Base-by-base conservation (phyloP, 352 stramenopile genomes). In the Lagenidium giganteum region DNA sequence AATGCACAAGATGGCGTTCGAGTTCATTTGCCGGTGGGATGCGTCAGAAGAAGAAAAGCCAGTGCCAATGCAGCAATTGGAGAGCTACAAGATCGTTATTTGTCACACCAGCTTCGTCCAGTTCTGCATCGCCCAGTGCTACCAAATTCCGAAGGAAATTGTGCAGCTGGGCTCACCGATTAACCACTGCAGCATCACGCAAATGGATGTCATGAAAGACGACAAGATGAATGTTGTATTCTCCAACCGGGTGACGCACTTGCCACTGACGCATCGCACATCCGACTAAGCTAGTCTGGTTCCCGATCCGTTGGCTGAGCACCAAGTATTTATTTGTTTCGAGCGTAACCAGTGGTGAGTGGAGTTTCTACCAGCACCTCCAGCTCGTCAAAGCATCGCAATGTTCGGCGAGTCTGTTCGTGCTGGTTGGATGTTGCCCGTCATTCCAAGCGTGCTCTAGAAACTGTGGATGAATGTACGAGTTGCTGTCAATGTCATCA, bases 91-190 rank as follows among this genome's bases (percentile, higher is more conserved):
- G 47, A 63, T 86, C 34, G 23, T 83, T 3, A 67, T 86, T 32
- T 76, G 67, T 22, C 73, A 86, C 52, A 70, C 67, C 23, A 86
- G 73, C 54, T 86, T 86, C 54, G 75, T 86, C 36, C 70, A 85
- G 46, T 81, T 68, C 47, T 82, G 69, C 29, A 51, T 85, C 43
- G 70, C 72, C 28, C 64, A 67, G 42, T 83, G 67, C 45, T 81
- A 79, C 49, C 46, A 67, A 20, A 65, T 85, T 11, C 54, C 67
- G 1, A 82, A 74, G 43, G 72, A 80, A 36, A 71, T 85, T 25
- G 79, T 85, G 20, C 69, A 82, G 41, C 54, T 85, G 18, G 72
- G 72, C 16, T 67, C 70, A 9, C 70, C 72, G 1, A 83, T 85
- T 20, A 57, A 44, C 12, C 72, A 85, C 46, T 85, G 72, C 61